These are phyloP conservation scores for Athelia sp. DNA, from an alignment of 1,284 basidiomycete species.

Conservation along the genomic window DNA sequence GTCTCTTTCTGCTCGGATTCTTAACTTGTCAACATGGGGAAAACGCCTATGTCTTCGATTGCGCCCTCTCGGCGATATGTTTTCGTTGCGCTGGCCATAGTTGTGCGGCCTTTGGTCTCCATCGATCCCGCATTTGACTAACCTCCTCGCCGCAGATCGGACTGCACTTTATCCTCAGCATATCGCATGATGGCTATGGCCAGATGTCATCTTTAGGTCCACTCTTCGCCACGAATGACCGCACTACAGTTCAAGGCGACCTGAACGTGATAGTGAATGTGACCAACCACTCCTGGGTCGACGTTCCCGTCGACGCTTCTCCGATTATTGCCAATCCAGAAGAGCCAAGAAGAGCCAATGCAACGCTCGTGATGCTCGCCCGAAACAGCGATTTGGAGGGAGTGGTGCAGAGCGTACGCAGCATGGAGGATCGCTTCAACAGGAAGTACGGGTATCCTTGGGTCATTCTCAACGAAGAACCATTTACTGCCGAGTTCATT, in stretches of 20 bases:
- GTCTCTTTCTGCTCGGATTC: too few relatives aligned
- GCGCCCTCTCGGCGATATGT: neutral
- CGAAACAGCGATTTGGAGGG: conserved; percentile 42
- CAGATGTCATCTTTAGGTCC: conserved; percentile 13
- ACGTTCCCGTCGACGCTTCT: neutral
- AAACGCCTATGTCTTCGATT: too few relatives aligned
- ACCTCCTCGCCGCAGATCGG: neutral
- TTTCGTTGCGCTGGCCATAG: neutral
- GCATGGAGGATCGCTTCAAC: conserved; percentile 61
- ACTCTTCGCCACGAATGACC: conserved; percentile 3
- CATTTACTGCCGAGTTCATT: conserved; percentile 68
- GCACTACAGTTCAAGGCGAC: conserved; percentile 1
- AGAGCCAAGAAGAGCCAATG: conserved; percentile 27
- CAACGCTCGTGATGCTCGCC: conserved; percentile 24
- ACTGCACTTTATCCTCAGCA: neutral
- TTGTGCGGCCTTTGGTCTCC: neutral
- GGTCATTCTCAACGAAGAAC: conserved; percentile 69
- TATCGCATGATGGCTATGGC: conserved; percentile 16
- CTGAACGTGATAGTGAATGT: neutral
- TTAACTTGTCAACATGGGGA: too few relatives aligned
- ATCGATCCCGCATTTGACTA: neutral
- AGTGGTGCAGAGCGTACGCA: conserved; percentile 48
- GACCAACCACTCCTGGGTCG: neutral
- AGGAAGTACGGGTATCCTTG: conserved; percentile 63
- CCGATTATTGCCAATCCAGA: neutral